Evolutionary conservation across 73 alveolate species (phyloP).

Genomic region (Tetrahymena malaccensis): DNA sequence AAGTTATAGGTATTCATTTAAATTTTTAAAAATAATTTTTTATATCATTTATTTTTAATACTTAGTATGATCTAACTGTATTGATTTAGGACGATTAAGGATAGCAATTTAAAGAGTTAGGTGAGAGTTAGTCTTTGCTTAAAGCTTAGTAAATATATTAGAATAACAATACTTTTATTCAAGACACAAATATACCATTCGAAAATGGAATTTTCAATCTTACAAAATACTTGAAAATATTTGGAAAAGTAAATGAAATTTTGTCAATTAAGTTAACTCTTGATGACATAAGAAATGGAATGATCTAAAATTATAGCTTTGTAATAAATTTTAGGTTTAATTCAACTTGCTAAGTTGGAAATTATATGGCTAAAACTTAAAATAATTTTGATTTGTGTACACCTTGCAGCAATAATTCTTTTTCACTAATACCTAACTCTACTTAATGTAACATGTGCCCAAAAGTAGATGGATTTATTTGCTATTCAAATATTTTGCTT

Average conservation of each 20-base stretch:
- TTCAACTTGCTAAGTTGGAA: not conserved
- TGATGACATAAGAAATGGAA: not conserved
- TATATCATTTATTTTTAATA: not conserved
- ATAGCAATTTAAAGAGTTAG: not conserved
- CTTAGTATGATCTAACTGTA: not conserved
- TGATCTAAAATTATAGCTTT: not conserved
- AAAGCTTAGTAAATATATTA: not conserved
- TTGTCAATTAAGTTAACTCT: not conserved
- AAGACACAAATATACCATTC: not conserved
- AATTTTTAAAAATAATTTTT: no score
- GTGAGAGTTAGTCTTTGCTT: not conserved
- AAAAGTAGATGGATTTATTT: not conserved
- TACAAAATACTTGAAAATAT: not conserved
- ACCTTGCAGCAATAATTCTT: not conserved
- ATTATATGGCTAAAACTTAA: not conserved
- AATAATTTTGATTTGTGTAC: not conserved
- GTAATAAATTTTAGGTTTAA: not conserved
- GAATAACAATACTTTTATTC: not conserved
- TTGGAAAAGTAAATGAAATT: not conserved
- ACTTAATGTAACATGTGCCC: not conserved
- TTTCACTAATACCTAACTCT: not conserved
- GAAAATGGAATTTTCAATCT: not conserved
- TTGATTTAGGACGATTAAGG: not conserved
- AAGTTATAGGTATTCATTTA: not conserved
- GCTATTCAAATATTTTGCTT: not conserved